Base-by-base conservation (phyloP, 2,329 filamentous ascomycete species). In the Fusarium sp. region DNA sequence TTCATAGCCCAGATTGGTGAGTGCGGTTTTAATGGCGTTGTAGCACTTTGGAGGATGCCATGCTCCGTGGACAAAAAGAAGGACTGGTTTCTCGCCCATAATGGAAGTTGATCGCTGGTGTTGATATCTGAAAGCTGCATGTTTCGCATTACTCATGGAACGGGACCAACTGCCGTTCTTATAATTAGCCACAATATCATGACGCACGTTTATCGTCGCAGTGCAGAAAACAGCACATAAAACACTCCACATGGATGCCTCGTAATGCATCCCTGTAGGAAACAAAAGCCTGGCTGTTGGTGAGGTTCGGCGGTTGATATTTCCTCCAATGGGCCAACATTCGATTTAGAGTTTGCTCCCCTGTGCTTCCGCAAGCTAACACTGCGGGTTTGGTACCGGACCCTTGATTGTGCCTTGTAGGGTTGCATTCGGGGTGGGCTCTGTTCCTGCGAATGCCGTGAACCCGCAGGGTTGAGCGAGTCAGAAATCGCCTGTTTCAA, bases 41-140 rank as follows among this genome's bases (percentile, higher is more conserved):
- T 71, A 71, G 41, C 68, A 71, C 15, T 31, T 48, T 2, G 68
- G 66, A 7, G 68, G 66, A 30, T 71, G 65, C 68, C 68, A 71
- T 13, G 68, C 68, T 5, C 68, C 68, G 1, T 67, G 69, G 18
- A 70, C 61, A 4, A 71, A 35, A 2, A 70, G 66, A 14, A 71
- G 41, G 45, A 61, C 50, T 7, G 61, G 68, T 5, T 55, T 63
- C 0, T 68, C 24, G 20, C 20, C 63, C 60, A 62, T 62, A 4
- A 2, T 45, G 7, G 5, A 12, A 12, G 10, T 12, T 12, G 7
- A 6, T 31, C 16, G 22, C 55, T 0, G 7, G 4, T 5, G 9
- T 6, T 44, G 0, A n/a, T n/a, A n/a, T n/a, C n/a, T n/a, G n/a
- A n/a, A n/a, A n/a, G n/a, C n/a, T n/a, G n/a, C n/a, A n/a, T n/a